A percentile compares a stretch with the other conserved stretches of the same genome.
These are phyloP conservation scores for Colletotrichum tamarilloi DNA, from an alignment of 2,329 filamentous ascomycete species.

Conservation along the genomic window DNA sequence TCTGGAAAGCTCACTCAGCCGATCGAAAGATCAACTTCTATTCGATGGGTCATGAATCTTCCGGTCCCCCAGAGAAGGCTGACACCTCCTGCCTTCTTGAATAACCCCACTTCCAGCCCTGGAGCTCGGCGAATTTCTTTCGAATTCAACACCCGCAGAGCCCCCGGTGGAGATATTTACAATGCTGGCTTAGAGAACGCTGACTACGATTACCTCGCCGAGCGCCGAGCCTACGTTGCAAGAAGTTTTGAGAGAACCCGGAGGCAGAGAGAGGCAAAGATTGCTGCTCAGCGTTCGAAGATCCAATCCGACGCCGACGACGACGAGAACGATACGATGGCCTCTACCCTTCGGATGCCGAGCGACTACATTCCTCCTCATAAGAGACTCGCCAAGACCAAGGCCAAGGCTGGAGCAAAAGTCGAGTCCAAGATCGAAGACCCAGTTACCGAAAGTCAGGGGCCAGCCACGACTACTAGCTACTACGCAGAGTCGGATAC, in stretches of 20 bases:
- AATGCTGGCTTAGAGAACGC: background rate
- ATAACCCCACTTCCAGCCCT: background rate
- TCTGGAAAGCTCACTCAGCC: background rate
- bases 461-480: background rate
- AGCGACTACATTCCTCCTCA: conserved; percentile 3
- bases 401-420: background rate
- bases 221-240: background rate
- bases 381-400: background rate
- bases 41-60: conserved; percentile 24
- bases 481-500: background rate
- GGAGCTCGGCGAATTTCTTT: background rate
- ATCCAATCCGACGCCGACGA: background rate
- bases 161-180: background rate
- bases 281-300: background rate
- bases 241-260: background rate
- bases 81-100: background rate
- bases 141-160: background rate
- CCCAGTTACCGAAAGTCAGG: background rate
- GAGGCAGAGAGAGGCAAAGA: background rate
- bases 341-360: background rate
- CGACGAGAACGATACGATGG: background rate
- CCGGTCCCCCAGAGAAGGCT: conserved; percentile 6
- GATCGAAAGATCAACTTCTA: conserved; percentile 5
- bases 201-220: background rate
- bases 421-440: background rate